Evolutionary conservation across 2,329 filamentous ascomycete species (phyloP).

Genomic region (Fusarium floridanum): DNA sequence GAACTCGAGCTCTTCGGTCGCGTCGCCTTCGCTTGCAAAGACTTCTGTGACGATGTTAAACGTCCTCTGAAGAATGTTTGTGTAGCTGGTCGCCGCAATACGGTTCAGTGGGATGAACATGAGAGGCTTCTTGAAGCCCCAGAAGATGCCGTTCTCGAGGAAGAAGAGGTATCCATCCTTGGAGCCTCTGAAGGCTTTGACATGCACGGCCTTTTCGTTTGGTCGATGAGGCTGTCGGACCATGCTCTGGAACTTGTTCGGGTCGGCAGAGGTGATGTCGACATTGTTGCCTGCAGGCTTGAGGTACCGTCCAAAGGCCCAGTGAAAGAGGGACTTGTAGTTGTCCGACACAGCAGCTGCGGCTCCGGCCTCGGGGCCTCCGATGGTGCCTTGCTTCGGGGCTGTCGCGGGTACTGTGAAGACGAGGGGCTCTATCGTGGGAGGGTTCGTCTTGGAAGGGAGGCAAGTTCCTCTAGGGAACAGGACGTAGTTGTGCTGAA

Average conservation of each 20-base stretch:
- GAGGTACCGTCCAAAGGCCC: constrained; percentile 68
- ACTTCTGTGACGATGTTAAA: constrained; percentile 77
- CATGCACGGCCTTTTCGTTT: constrained; percentile 73
- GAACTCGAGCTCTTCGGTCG: constrained; percentile 74
- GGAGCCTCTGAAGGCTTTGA: constrained; percentile 74
- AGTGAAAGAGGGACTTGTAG: constrained; percentile 70
- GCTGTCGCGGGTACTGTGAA: constrained; percentile 72
- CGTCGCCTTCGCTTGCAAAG: constrained; percentile 61
- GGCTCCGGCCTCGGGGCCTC: constrained; percentile 61
- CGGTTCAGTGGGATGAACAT: constrained; percentile 72
- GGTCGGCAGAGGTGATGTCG: constrained; percentile 65
- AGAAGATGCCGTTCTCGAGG: constrained; percentile 74
- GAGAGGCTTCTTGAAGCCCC: constrained; percentile 78
- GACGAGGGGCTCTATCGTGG: constrained; percentile 69
- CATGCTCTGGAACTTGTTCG: constrained; percentile 69
- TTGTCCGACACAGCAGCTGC: constrained; percentile 70
- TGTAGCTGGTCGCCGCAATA: constrained; percentile 75
- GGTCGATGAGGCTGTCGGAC: constrained; percentile 70
- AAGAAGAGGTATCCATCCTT: constrained; percentile 79
- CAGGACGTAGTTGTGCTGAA: constrained; percentile 75
- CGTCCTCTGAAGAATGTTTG: constrained; percentile 75
- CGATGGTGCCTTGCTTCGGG: constrained; percentile 71
- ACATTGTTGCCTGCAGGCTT: constrained; percentile 62
- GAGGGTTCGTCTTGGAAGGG: constrained; percentile 59
- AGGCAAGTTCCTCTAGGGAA: constrained; percentile 69